phyloP scores from a whole-genome alignment of 2,329 filamentous ascomycete species.

The Colletotrichum spaethianum region DNA sequence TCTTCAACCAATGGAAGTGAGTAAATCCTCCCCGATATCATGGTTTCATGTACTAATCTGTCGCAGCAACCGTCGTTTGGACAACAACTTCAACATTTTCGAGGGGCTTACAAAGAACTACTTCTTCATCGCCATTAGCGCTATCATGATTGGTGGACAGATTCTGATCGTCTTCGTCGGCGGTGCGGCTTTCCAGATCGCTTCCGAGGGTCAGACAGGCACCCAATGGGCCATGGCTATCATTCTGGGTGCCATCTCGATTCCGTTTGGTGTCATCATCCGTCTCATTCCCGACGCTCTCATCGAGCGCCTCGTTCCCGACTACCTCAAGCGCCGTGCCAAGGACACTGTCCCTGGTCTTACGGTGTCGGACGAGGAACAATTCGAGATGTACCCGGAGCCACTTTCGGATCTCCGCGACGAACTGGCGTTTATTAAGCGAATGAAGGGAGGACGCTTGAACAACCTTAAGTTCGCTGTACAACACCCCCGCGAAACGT shows the following conservation, averaged over 20 bases:
- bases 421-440: constrained; percentile 85
- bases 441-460: constrained; percentile 84
- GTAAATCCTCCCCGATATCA: constrained; percentile 51
- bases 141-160: constrained; percentile 90
- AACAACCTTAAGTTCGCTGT: constrained; percentile 87
- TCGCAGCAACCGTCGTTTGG: constrained; percentile 85
- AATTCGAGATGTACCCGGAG: constrained; percentile 78
- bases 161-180: constrained; percentile 92
- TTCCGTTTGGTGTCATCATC: constrained; percentile 86
- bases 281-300: constrained; percentile 85
- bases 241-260: constrained; percentile 85
- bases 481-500: constrained; percentile 79
- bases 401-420: constrained; percentile 82
- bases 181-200: constrained; percentile 83
- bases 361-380: constrained; percentile 76
- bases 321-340: constrained; percentile 65
- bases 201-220: constrained; percentile 71
- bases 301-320: constrained; percentile 66
- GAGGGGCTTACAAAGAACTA: constrained; percentile 88
- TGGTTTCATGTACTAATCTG: constrained; percentile 40
- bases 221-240: constrained; percentile 91
- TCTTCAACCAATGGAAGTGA: constrained; percentile 97
- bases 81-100: constrained; percentile 96
- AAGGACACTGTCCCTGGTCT: constrained; percentile 64
- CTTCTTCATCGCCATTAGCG: constrained; percentile 90